Percentiles rank a stretch among this genome's conserved stretches.
Evolutionary conservation across 2,329 filamentous ascomycete species (phyloP).

Genomic region (Magnaporthales sp.): DNA sequence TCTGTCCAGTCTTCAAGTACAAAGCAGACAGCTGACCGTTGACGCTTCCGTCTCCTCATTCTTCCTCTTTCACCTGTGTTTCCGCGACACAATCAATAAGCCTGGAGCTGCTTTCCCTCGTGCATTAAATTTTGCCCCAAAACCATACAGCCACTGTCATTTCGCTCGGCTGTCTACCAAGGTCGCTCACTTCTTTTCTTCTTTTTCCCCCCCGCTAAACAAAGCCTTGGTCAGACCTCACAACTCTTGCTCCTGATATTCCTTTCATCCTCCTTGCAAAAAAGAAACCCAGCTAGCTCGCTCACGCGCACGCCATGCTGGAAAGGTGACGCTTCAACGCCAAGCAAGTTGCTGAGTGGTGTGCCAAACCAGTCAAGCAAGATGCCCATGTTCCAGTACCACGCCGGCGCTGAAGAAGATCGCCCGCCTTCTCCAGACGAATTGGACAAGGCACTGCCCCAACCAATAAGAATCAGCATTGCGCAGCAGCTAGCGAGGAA

Average conservation of each 20-base stretch:
- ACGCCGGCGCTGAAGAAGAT: constrained; percentile 16
- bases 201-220: neutral
- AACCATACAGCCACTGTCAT: neutral
- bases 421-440: constrained; percentile 15
- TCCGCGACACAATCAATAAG: neutral
- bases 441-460: constrained; percentile 9
- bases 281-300: neutral
- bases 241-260: neutral
- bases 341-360: constrained; percentile 1
- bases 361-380: constrained; percentile 7
- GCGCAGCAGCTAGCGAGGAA: constrained; percentile 18
- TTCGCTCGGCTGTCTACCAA: neutral
- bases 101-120: neutral
- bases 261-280: neutral
- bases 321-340: neutral
- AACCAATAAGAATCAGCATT: neutral
- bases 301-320: neutral
- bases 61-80: neutral
- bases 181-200: neutral
- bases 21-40: neutral
- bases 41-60: neutral
- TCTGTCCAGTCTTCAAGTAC: neutral
- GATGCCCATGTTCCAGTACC: constrained; percentile 53
- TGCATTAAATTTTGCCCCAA: neutral
- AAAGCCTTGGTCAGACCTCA: neutral